These are phyloP conservation scores for Pestalotiopsis sp. DNA, from an alignment of 2,329 filamentous ascomycete species.

Conservation along the genomic window DNA sequence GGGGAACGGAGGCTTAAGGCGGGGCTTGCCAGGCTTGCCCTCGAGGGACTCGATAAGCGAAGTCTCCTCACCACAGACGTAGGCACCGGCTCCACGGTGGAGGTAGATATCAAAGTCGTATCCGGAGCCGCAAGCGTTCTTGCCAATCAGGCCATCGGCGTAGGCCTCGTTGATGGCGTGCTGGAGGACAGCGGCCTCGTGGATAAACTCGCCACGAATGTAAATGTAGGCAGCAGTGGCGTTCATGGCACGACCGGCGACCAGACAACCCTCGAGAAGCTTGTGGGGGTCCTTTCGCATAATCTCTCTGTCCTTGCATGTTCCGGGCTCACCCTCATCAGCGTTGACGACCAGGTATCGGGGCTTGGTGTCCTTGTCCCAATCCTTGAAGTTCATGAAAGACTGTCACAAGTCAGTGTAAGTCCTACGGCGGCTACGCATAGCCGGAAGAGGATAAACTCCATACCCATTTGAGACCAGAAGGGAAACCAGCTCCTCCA, in stretches of 20 bases:
- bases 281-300: slow-evolving; percentile 99
- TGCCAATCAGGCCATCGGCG: slow-evolving; percentile 89
- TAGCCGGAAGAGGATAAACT: background rate
- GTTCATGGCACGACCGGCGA: slow-evolving; percentile 98
- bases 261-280: slow-evolving; percentile 94
- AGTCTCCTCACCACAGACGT: slow-evolving; percentile 98
- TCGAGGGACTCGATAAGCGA: slow-evolving; percentile 97
- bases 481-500: slow-evolving; percentile 97
- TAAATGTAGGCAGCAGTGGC: slow-evolving; percentile 98
- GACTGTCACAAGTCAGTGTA: slow-evolving; percentile 60
- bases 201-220: slow-evolving; percentile 97
- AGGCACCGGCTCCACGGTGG: slow-evolving; percentile 95
- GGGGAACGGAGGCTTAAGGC: slow-evolving; percentile 97
- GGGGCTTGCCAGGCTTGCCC: slow-evolving; percentile 97
- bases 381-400: slow-evolving; percentile 99
- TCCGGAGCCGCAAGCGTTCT: slow-evolving; percentile 95
- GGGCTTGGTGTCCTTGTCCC: slow-evolving; percentile 96
- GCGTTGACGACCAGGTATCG: slow-evolving; percentile 98
- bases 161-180: slow-evolving; percentile 98
- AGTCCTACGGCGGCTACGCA: background rate
- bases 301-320: slow-evolving; percentile 99
- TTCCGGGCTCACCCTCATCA: slow-evolving; percentile 97
- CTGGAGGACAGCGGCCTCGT: slow-evolving; percentile 92
- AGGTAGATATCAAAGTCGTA: slow-evolving; percentile 98
- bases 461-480: slow-evolving; percentile 94